phyloP scores from a whole-genome alignment of 768 basidiomycete genomes.

The Lentinula raphanica region DNA sequence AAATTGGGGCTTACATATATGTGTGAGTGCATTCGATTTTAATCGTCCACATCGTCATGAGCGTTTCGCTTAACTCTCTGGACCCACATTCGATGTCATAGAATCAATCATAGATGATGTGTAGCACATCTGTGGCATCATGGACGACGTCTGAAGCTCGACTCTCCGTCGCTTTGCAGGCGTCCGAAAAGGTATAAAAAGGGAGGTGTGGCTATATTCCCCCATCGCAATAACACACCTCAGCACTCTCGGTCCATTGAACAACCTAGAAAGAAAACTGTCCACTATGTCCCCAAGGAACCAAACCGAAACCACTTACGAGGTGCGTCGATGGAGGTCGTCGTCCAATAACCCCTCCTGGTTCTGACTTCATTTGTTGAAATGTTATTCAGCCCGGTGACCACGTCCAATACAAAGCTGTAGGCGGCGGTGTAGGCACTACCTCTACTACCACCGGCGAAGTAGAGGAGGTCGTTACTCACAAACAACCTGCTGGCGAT shows the following conservation, averaged over 20 bases:
- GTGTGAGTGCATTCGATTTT: neutral
- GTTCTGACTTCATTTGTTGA: neutral
- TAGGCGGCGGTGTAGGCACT: neutral
- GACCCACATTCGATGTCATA: neutral
- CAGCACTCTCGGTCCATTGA: neutral
- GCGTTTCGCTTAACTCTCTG: neutral
- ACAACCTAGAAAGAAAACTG: neutral
- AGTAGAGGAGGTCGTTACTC: neutral
- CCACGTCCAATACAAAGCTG: constrained; percentile 6
- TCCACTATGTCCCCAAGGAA: neutral
- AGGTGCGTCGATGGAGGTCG: neutral
- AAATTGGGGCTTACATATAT: neutral
- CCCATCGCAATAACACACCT: neutral
- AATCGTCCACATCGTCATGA: neutral
- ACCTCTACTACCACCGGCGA: constrained; percentile 2
- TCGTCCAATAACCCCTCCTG: neutral
- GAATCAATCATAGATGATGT: neutral
- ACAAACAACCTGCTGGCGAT: neutral
- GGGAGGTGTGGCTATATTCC: neutral
- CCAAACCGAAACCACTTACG: neutral
- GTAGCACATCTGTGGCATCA: neutral
- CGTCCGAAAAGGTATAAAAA: neutral
- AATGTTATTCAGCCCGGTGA: neutral
- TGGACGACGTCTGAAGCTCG: neutral
- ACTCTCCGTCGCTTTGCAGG: neutral